A percentile compares a stretch with the other conserved stretches of the same genome.
phyloP scores from a whole-genome alignment of 352 stramenopile genomes.

The Pythium brassicae region DNA sequence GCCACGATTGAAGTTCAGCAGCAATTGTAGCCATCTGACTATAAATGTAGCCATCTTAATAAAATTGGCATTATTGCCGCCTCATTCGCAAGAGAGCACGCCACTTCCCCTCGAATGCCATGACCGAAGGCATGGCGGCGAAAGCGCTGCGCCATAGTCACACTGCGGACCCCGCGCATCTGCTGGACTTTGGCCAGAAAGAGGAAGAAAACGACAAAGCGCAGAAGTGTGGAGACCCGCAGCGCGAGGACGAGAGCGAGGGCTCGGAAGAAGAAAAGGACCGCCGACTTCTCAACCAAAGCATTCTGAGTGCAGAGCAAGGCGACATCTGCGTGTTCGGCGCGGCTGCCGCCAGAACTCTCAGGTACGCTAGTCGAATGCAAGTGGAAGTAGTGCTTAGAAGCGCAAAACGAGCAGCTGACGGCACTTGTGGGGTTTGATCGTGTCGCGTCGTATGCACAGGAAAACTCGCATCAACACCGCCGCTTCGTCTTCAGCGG shows the following conservation, averaged over 20 bases:
- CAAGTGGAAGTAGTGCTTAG: background rate
- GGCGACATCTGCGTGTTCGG: constrained; percentile 24
- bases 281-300: background rate
- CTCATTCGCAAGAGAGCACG: no score
- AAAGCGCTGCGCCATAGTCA: background rate
- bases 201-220: background rate
- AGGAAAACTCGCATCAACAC: constrained; percentile 4
- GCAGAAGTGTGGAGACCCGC: background rate
- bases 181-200: constrained; percentile 3
- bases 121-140: no score
- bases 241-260: background rate
- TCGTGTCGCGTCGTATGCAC: background rate
- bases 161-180: background rate
- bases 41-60: no score
- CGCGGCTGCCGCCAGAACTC: constrained; percentile 18
- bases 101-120: no score
- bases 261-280: background rate
- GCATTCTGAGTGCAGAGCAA: constrained; percentile 2
- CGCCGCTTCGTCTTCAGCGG: no score
- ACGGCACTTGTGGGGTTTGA: no score
- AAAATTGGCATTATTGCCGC: no score
- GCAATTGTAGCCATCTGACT: background rate
- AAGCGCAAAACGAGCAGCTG: no score
- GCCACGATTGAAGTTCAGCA: no score
- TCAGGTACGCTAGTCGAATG: constrained; percentile 9